Evolutionary conservation across 495 filamentous ascomycete species (phyloP).

Genomic region (Talaromyces thailandensis): DNA sequence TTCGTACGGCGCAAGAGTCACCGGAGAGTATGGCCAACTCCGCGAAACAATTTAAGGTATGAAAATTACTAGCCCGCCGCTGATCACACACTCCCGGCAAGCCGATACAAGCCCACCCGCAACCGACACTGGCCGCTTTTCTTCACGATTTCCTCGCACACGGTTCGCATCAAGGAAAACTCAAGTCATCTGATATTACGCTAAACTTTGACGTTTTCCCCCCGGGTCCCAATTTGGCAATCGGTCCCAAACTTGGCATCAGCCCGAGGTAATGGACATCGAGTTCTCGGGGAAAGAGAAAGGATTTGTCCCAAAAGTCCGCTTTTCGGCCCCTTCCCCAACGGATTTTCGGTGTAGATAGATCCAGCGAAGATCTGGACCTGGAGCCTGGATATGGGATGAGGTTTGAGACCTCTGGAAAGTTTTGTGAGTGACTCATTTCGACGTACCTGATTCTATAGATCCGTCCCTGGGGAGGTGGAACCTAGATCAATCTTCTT

Average conservation of each 20-base stretch:
- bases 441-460: not conserved
- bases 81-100: not conserved
- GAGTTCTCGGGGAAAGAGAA: not conserved
- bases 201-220: not conserved
- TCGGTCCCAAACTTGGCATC: not conserved
- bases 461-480: too few species aligned
- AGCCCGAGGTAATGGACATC: not conserved
- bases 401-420: too few species aligned
- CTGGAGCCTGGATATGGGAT: not conserved
- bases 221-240: not conserved
- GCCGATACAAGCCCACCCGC: not conserved
- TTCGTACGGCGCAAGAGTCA: too few species aligned
- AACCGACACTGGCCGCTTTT: not conserved
- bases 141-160: not conserved
- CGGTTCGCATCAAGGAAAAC: not conserved
- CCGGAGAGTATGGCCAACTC: not conserved
- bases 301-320: too few species aligned
- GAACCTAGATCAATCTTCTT: not conserved
- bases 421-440: not conserved
- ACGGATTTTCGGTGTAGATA: not conserved
- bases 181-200: not conserved
- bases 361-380: not conserved
- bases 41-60: not conserved
- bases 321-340: not conserved
- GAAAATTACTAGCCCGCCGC: not conserved